Base-by-base conservation (phyloP, 371 early-diverging fungal genomes). In the Hamiltosporidium magnivora region DNA sequence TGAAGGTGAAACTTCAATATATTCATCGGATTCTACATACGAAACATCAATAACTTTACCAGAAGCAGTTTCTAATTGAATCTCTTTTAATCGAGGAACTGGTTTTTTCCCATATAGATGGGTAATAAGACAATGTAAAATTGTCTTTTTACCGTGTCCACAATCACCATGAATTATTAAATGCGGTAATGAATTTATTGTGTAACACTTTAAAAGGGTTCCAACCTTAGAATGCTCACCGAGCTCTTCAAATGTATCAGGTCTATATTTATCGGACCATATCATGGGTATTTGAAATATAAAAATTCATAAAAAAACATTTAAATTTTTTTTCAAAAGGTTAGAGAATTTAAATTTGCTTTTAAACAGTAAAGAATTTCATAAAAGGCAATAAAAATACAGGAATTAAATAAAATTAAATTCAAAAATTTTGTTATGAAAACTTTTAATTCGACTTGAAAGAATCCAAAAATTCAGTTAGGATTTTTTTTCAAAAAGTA, bases 121-220 rank as follows among this genome's bases (percentile, higher is more conserved):
- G 43, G 85, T 64, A 90, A 85, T 0, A 88, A 83, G 63, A 88
- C 88, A 49, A 85, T 85, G 49, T 3, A 97, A 85, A 43, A 96
- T 85, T 36, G 96, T 98, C 77, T 91, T 92, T 83, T 96, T 96
- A 8, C 99, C 99, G 1, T 89, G 87, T 36, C 98, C 99, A 1
- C 89, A 83, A 8, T 90, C 91, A 0, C 99, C 98, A 83, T 91
- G 91, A 44, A 99, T 85, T 1, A 99, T 84, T 73, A 95, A 74
- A 72, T 95, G 96, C 42, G 98, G 98, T 64, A 95, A 64, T 37
- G 55, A 61, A 11, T 56, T 11, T 40, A 68, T 58, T 80, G 90
- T 90, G 84, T 93, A 85, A 69, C 82, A 83, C 67, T 85, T 85
- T 41, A 95, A 84, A 60, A 88, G 87, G 40, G 68, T 72, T 3